Conservation (phyloP, 345 rosid genomes). For the Garcia nutans region DNA sequence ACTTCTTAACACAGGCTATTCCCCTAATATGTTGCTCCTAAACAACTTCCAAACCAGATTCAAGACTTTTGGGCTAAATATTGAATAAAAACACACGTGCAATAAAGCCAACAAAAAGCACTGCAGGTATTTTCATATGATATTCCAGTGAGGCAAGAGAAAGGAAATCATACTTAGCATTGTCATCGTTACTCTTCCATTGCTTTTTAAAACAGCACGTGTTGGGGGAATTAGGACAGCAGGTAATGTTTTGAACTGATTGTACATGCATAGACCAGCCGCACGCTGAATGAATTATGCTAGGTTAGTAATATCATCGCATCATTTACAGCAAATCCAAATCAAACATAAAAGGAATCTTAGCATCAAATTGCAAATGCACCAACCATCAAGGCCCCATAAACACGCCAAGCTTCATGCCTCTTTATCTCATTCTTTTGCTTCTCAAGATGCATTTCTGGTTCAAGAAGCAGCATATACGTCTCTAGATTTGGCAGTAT, state of each 20-base stretch:
- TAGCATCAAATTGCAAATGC: constrained; percentile 10
- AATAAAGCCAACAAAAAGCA: not conserved
- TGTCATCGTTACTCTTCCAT: constrained; percentile 34
- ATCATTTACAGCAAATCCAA: not conserved
- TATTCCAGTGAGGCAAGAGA: not conserved
- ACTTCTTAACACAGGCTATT: not conserved
- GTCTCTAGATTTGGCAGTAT: constrained; percentile 77
- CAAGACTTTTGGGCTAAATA: not conserved
- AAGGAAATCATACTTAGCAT: constrained; percentile 46
- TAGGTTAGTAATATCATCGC: constrained; percentile 20
- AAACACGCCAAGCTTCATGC: constrained; percentile 77
- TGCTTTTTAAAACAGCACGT: constrained; percentile 48
- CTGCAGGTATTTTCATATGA: not conserved
- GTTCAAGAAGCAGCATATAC: constrained; percentile 66
- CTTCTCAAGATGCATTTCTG: constrained; percentile 65
- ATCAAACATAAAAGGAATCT: not conserved
- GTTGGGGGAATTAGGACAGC: constrained; percentile 49
- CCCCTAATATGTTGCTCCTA: not conserved
- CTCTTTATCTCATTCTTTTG: constrained; percentile 63
- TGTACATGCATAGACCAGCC: constrained; percentile 68
- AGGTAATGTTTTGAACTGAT: constrained; percentile 57
- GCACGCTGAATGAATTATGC: constrained; percentile 51
- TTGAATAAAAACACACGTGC: not conserved
- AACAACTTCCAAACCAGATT: not conserved
- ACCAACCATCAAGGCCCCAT: constrained; percentile 76